Conservation (phyloP, 768 basidiomycete species). For the Auricularia auricula-judae region DNA sequence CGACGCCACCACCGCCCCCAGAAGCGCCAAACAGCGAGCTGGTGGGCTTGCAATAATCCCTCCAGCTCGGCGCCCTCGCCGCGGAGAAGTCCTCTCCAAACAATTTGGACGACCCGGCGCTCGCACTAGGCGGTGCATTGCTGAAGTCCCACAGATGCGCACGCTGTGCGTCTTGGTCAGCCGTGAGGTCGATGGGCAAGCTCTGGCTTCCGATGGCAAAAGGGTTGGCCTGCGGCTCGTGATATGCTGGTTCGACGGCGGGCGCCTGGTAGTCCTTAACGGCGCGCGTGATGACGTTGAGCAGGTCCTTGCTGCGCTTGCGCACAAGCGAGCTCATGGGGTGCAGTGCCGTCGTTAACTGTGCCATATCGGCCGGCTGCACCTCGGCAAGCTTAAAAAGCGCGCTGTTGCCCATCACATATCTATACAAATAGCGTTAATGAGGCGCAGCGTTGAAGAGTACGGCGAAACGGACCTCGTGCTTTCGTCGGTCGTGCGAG, state of each 20-base stretch:
- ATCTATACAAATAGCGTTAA: slow-evolving; percentile 29
- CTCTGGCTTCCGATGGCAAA: slow-evolving; percentile 8
- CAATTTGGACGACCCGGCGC: not conserved
- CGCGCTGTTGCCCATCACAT: slow-evolving; percentile 64
- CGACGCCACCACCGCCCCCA: not conserved
- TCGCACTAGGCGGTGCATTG: not conserved
- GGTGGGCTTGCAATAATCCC: not conserved
- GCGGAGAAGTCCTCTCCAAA: not conserved
- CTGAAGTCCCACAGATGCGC: not conserved
- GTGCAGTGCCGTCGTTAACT: slow-evolving; percentile 47
- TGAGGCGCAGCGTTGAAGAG: not conserved
- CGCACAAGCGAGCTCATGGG: slow-evolving; percentile 54
- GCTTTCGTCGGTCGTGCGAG: slow-evolving; percentile 81
- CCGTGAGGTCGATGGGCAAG: slow-evolving; percentile 2
- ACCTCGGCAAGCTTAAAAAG: slow-evolving; percentile 65
- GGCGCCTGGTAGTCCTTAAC: slow-evolving; percentile 20
- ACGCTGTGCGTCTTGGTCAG: not conserved
- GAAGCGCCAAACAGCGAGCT: not conserved
- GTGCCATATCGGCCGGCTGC: slow-evolving; percentile 53
- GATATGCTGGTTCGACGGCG: not conserved
- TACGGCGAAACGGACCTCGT: slow-evolving; percentile 37
- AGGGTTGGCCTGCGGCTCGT: slow-evolving; percentile 14
- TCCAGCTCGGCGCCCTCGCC: not conserved
- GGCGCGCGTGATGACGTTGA: slow-evolving; percentile 47
- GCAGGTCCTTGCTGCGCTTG: slow-evolving; percentile 49